Evolutionary conservation across 2,329 filamentous ascomycete genomes (phyloP), one percentile per base, ranked within the genome.

Genomic region (Colletotrichum cordylinicola): DNA sequence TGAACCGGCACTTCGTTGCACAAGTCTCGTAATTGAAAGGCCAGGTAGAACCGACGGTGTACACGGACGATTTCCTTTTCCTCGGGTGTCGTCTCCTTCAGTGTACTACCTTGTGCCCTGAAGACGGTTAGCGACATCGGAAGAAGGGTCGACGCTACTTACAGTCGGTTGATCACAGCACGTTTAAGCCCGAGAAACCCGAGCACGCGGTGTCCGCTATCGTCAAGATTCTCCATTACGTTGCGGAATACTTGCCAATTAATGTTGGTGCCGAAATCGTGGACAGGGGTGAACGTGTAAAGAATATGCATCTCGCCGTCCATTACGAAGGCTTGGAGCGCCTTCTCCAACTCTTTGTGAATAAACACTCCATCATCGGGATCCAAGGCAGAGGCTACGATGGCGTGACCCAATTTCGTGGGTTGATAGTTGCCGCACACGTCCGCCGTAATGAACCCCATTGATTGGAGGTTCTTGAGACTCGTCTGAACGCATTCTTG

Each of bases 271-370:
- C 85, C 86, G 31, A 87, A 85, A 31, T 75, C 66, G 64, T 94
- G 92, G 3, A 96, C 89, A 0, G 94, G 94, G 0, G 94, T 95
- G 78, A 96, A 95, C 48, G 91, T 92, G 81, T 96, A 96, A 62
- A 95, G 89, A 15, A 95, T 90, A 80, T 96, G 94, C 92, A 96
- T 93, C 77, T 96, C 94, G 6, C 93, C 93, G 80, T 96, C 94
- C 90, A 96, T 93, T 15, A 95, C 94, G 80, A 96, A 96, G 2
- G 93, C 93, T 76, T 90, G 87, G 4, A 96, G 87, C 1, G 94
- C 93, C 78, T 90, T 90, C 73, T 88, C 88, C 64, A 96, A 87
- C 82, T 96, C 94, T 61, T 91, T 87, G 79, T 95, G 87, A 21
- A 96, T 89, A 79, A 95, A 96, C 2, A 94, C 84, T 1, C 94